Conservation (phyloP, 176 grass and related monocot species). For the Chrysopogon serrulatus region DNA sequence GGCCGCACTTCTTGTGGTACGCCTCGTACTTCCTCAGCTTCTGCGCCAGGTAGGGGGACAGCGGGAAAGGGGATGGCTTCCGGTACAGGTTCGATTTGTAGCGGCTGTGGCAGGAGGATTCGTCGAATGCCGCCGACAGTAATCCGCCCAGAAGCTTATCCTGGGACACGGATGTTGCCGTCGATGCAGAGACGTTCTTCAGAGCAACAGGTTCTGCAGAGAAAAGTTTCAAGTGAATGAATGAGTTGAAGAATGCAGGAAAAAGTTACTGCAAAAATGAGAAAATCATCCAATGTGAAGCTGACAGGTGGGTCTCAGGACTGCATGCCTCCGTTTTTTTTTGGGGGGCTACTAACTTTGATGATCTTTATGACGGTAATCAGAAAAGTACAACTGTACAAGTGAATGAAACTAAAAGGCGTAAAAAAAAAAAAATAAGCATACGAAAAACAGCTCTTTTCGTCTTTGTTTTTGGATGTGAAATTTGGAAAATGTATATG, state of each 20-base stretch:
- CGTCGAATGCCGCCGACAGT: constrained; percentile 49
- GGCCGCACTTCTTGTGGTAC: constrained; percentile 83
- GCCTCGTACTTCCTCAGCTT: constrained; percentile 72
- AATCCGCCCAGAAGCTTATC: constrained; percentile 65
- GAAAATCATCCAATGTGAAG: neutral
- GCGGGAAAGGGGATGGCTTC: constrained; percentile 55
- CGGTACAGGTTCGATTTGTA: constrained; percentile 62
- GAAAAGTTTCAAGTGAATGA: neutral
- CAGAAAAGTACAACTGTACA: neutral
- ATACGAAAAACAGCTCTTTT: no score
- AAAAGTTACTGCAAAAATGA: neutral
- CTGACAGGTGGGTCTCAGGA: neutral
- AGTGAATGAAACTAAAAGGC: neutral
- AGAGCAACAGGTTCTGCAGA: constrained; percentile 1
- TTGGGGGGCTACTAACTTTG: no score
- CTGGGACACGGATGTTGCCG: neutral
- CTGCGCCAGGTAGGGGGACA: constrained; percentile 56
- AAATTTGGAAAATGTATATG: no score
- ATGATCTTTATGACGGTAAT: neutral
- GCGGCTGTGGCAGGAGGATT: constrained; percentile 60
- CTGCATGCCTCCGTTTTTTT: neutral
- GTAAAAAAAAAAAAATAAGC: neutral
- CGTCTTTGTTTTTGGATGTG: no score
- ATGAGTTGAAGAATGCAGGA: neutral
- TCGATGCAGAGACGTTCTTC: neutral